Evolutionary conservation across 352 stramenopile species (phyloP), one percentile per base, ranked within the genome.

Genomic region (Phytopythium boreale): DNA sequence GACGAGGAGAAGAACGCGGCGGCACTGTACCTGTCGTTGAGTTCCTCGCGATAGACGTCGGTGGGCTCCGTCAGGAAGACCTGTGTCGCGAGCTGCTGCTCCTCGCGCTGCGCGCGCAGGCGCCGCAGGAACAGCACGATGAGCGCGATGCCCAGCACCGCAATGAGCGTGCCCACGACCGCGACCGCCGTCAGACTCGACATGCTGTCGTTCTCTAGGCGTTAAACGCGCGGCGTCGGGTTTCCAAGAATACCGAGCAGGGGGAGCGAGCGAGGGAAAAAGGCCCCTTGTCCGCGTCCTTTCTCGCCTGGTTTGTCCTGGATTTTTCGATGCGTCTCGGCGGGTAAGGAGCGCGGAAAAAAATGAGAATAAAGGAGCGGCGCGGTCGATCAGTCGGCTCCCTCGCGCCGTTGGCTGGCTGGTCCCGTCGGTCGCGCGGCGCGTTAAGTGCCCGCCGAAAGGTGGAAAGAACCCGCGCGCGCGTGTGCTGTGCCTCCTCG

Each of bases 11-110:
- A 31, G 10, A n/a, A 29, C 5, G 1, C 34, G 6, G 36, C 10
- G 22, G 44, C 49, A 19, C 4, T 20, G 10, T 22, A 84, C 69
- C 76, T 87, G 70, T 93, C 85, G 27, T 89, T 89, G n/a, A 93
- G 81, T 60, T 93, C 81, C 57, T 93, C 85, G 36, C 85, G 81
- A 52, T 90, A 93, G 17, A 93, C 79, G 47, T 92, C 83, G 34
- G 75, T 56, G 10, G 76, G 66, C 37, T 89, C 80, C 27, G 84
- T 70, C 34, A 88, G 77, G 46, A 90, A 87, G 37, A 84, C 70
- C 57, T 79, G 68, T 41, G 73, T 67, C 8, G 64, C 63, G 27
- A 73, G 74, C 58, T 68, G 67, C 53, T 79, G 66, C 39, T 79
- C 60, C 39, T 82, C 70, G 49, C 72, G 71, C 41, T 83, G 73